phyloP scores from a whole-genome alignment of 2,329 filamentous ascomycete species.

The Alternaria sp. region DNA sequence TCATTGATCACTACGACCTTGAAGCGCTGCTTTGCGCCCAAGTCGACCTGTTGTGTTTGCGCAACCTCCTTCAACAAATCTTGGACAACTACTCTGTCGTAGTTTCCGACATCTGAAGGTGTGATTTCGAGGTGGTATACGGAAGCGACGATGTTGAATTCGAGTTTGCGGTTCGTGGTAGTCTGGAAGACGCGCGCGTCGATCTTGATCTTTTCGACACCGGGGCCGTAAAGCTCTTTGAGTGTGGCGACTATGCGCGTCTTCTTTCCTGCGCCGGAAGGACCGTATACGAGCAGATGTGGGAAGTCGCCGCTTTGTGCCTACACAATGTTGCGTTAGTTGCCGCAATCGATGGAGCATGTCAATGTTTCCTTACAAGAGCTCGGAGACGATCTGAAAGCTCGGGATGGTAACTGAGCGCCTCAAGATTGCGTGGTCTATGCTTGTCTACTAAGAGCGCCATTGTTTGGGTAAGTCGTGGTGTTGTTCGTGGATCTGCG shows the following conservation, averaged over 20 bases:
- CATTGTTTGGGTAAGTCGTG: conserved; percentile 52
- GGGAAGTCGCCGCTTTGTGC: conserved; percentile 97
- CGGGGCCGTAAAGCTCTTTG: conserved; percentile 92
- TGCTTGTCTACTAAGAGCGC: conserved; percentile 70
- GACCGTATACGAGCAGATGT: conserved; percentile 95
- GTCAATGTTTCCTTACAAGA: conserved; percentile 64
- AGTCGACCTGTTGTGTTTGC: conserved; percentile 98
- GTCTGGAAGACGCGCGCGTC: conserved; percentile 97
- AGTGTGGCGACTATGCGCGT: conserved; percentile 94
- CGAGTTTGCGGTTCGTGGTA: conserved; percentile 92
- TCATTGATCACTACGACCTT: conserved; percentile 99
- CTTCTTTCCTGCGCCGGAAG: conserved; percentile 96
- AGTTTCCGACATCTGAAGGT: conserved; percentile 93
- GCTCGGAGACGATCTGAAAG: conserved; percentile 86
- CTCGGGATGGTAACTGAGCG: conserved; percentile 84
- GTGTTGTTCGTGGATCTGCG: conserved; percentile 2
- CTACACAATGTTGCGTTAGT: conserved; percentile 54
- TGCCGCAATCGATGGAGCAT: conserved; percentile 4
- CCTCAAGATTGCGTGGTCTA: conserved; percentile 74
- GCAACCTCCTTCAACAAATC: conserved; percentile 97
- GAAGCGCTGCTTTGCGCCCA: conserved; percentile 87
- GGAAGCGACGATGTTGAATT: conserved; percentile 98
- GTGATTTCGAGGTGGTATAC: conserved; percentile 99
- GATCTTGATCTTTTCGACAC: conserved; percentile 99
- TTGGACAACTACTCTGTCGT: conserved; percentile 94